These are phyloP conservation scores for Asterochloris erici DNA, from an alignment of 139 green algal species.

Conservation along the genomic window DNA sequence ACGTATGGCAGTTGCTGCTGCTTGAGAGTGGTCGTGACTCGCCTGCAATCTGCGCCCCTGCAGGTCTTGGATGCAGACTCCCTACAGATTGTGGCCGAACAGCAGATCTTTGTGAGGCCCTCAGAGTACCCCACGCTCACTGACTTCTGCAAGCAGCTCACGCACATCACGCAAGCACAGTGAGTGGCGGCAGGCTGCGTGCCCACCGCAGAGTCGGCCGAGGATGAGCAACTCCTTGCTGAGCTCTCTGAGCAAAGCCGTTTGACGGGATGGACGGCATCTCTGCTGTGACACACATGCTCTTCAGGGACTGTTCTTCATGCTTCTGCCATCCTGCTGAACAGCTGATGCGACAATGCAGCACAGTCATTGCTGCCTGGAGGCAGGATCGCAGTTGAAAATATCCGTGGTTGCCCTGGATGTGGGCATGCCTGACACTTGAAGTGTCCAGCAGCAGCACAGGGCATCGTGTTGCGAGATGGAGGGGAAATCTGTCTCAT, in stretches of 20 bases:
- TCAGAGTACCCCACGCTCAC: constrained; percentile 54
- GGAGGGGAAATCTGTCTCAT: no score
- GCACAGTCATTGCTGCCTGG: no score
- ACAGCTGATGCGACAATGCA: neutral
- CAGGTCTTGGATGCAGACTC: constrained; percentile 32
- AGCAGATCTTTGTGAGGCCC: constrained; percentile 53
- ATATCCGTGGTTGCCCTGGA: no score
- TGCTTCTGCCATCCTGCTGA: neutral
- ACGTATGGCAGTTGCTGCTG: no score
- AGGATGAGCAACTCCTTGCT: neutral
- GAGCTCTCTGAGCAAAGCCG: neutral
- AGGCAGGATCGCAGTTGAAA: no score
- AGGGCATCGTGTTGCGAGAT: neutral
- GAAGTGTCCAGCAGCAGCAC: no score
- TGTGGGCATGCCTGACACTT: no score
- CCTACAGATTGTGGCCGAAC: constrained; percentile 32
- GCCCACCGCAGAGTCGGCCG: neutral
- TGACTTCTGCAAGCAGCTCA: constrained; percentile 64
- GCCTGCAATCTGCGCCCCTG: no score
- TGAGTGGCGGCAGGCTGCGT: neutral
- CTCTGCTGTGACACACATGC: neutral
- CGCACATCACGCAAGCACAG: constrained; percentile 59
- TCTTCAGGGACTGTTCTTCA: neutral
- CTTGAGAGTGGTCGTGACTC: no score
- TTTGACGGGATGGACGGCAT: no score